Conservation (phyloP, 768 basidiomycete species). For the Tricholoma sp. region DNA sequence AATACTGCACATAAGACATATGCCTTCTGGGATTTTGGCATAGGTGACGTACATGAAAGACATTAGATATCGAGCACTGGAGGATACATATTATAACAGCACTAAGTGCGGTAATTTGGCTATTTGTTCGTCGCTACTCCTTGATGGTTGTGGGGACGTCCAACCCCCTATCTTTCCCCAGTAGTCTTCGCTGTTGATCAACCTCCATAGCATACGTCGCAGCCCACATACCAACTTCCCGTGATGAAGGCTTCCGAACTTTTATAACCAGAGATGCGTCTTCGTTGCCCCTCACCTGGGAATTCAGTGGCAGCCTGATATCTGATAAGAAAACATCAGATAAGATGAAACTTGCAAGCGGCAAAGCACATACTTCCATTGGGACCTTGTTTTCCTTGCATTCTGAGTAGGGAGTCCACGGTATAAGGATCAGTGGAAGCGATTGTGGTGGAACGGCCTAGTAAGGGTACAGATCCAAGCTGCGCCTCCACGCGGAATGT, state of each 20-base stretch:
- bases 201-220: neutral
- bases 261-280: neutral
- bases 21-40: neutral
- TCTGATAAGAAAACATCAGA: neutral
- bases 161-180: neutral
- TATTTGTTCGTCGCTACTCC: neutral
- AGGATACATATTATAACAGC: neutral
- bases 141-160: neutral
- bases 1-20: neutral
- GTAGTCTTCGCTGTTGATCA: neutral
- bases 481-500: neutral
- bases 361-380: neutral
- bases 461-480: neutral
- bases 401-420: neutral
- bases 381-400: neutral
- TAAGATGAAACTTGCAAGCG: neutral
- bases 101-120: neutral
- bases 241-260: neutral
- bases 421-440: neutral
- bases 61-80: neutral
- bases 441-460: neutral
- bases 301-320: neutral
- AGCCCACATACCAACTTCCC: neutral
- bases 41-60: neutral
- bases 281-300: neutral